Evolutionary conservation across 441 rosid species (phyloP).

Genomic region (Populus tomentosa): DNA sequence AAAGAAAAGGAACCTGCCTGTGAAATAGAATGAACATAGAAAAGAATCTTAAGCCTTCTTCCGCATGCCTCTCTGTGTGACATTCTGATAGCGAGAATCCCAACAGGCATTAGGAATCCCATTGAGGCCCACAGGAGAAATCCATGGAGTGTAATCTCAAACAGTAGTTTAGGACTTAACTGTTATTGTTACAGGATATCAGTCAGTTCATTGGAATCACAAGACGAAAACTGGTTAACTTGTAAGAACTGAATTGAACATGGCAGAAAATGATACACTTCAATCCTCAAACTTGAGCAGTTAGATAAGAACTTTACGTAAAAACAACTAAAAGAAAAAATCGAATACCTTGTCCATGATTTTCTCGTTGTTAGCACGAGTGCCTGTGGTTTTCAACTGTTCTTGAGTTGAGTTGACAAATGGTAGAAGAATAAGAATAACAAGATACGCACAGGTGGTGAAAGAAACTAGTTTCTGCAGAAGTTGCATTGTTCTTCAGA

Average conservation of each 20-base stretch:
- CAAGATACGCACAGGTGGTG: slow-evolving; percentile 10
- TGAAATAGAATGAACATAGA: slow-evolving; percentile 53
- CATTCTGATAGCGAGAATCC: slow-evolving; percentile 64
- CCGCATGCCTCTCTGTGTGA: slow-evolving; percentile 40
- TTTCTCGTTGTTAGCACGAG: slow-evolving; percentile 9
- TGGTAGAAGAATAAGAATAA: slow-evolving; percentile 20
- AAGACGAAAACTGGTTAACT: neutral
- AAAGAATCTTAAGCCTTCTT: slow-evolving; percentile 39
- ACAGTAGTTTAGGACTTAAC: slow-evolving; percentile 39
- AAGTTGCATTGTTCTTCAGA: slow-evolving; percentile 27
- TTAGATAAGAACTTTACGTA: neutral
- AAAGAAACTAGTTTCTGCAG: slow-evolving; percentile 21
- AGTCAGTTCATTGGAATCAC: neutral
- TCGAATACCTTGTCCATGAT: slow-evolving; percentile 27
- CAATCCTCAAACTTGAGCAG: too few species aligned
- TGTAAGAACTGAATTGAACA: neutral
- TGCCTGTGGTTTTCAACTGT: slow-evolving; percentile 6
- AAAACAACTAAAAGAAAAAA: neutral
- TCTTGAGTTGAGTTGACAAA: slow-evolving; percentile 25
- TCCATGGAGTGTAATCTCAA: slow-evolving; percentile 63
- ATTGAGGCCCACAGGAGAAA: slow-evolving; percentile 77
- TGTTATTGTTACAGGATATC: slow-evolving; percentile 16
- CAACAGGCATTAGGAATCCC: slow-evolving; percentile 73
- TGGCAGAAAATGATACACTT: neutral
- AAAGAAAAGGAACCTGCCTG: slow-evolving; percentile 45